Conservation (phyloP, 169 alveolate genomes). For the Nephromyces sp. region DNA sequence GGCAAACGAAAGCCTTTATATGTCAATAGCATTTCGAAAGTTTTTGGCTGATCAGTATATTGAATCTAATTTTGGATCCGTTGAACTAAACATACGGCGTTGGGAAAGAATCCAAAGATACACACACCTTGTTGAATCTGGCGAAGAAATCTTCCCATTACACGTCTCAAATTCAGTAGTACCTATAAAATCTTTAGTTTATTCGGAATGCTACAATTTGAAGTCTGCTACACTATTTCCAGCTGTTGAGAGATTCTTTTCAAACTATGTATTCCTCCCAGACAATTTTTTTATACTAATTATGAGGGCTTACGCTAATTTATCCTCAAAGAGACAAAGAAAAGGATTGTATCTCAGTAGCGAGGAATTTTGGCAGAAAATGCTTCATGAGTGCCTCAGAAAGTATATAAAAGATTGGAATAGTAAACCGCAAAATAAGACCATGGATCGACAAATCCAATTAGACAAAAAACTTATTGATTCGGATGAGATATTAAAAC, state of each 20-base stretch:
- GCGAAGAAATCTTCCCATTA: constrained; percentile 20
- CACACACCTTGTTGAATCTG: constrained; percentile 5
- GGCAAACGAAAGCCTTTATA: neutral
- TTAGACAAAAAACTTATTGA: neutral
- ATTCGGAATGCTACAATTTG: constrained; percentile 12
- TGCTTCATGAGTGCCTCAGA: neutral
- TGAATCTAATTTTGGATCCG: constrained; percentile 19
- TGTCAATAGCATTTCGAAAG: neutral
- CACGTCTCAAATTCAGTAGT: too few species aligned
- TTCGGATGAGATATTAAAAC: constrained; percentile 4
- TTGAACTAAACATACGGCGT: constrained; percentile 18
- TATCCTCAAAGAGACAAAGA: neutral
- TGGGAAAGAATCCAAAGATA: constrained; percentile 22
- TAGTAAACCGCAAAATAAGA: neutral
- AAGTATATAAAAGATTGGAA: neutral
- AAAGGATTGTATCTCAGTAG: constrained; percentile 7
- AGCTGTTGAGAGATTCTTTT: constrained; percentile 9
- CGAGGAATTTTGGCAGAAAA: constrained; percentile 18
- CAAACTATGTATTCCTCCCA: constrained; percentile 6
- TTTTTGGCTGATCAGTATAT: neutral
- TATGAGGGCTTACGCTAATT: constrained; percentile 8
- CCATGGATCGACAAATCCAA: neutral
- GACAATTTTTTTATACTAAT: neutral
- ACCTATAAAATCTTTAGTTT: neutral
- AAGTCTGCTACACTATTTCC: constrained; percentile 11